These are phyloP conservation scores for Arachis monticola DNA, from an alignment of 331 rosid species.

Conservation along the genomic window DNA sequence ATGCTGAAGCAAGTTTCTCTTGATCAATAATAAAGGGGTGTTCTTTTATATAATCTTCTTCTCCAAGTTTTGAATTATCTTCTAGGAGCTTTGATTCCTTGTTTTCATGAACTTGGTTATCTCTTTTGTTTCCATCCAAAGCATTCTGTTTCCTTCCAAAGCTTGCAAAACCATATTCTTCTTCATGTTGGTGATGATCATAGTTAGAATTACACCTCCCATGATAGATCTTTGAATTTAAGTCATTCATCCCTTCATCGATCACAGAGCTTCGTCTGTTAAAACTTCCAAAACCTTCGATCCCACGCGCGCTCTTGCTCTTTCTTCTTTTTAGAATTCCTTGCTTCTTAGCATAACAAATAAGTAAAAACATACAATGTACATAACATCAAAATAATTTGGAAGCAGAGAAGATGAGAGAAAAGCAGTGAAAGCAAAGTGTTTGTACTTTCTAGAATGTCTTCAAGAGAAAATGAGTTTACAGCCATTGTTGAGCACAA, in stretches of 20 bases:
- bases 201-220: constrained; percentile 50
- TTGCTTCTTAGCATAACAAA: constrained; percentile 30
- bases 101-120: constrained; percentile 2
- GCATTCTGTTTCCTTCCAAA: background rate
- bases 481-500: background rate
- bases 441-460: too few species aligned
- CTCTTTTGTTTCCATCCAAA: constrained; percentile 11
- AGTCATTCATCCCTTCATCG: constrained; percentile 38
- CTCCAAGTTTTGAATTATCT: background rate
- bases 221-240: constrained; percentile 30
- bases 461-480: background rate
- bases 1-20: constrained; percentile 39
- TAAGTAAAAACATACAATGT: too few species aligned
- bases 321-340: constrained; percentile 53
- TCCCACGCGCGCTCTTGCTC: constrained; percentile 61
- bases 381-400: too few species aligned
- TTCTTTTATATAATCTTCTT: background rate
- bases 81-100: constrained; percentile 22
- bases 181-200: constrained; percentile 25
- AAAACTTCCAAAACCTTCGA: constrained; percentile 79
- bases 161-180: background rate
- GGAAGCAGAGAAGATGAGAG: too few species aligned
- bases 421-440: too few species aligned
- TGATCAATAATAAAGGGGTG: constrained; percentile 56
- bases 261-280: constrained; percentile 36